Base-by-base conservation (phyloP, 164 flowering plant genomes). In the Echeveria elegans region DNA sequence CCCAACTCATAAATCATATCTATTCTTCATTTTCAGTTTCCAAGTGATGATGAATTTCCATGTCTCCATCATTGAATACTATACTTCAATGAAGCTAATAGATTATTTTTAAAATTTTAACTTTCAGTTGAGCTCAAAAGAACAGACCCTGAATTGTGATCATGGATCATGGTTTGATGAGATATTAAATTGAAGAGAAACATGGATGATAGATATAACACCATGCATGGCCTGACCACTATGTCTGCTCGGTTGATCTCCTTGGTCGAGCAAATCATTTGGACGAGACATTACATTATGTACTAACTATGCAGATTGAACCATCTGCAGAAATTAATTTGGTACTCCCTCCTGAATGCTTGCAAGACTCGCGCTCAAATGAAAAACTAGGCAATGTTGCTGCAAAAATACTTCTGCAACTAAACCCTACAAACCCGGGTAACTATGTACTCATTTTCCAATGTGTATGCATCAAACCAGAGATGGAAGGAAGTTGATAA, bases 171-270 rank as follows among this genome's bases (percentile, higher is more conserved):
- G n/a, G n/a, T n/a, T n/a, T n/a, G n/a, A n/a, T n/a, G n/a, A n/a
- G n/a, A n/a, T n/a, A n/a, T n/a, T n/a, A n/a, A n/a, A n/a, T n/a
- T n/a, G n/a, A n/a, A n/a, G n/a, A n/a, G n/a, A n/a, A n/a, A n/a
- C n/a, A n/a, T n/a, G n/a, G n/a, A n/a, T n/a, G n/a, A n/a, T n/a
- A n/a, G n/a, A n/a, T n/a, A n/a, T n/a, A n/a, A n/a, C n/a, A n/a
- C n/a, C n/a, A n/a, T n/a, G n/a, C 96, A 45, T 86, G 97, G 96
- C 89, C 90, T 5, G 96, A 90, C 37, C 98, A 92, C 69, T 87
- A 82, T 74, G 90, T 83, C 6, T 88, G 91, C 78, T 40, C 88
- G 45, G 96, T 93, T 68, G 96, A 90, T 79, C 83, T 93, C 68
- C 86, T 87, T 62, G 92, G 93, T 0, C 90, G 98, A 45, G 82